phyloP scores from a whole-genome alignment of 1,284 basidiomycete genomes.

The Austroboletus olivaceoglutinosus region DNA sequence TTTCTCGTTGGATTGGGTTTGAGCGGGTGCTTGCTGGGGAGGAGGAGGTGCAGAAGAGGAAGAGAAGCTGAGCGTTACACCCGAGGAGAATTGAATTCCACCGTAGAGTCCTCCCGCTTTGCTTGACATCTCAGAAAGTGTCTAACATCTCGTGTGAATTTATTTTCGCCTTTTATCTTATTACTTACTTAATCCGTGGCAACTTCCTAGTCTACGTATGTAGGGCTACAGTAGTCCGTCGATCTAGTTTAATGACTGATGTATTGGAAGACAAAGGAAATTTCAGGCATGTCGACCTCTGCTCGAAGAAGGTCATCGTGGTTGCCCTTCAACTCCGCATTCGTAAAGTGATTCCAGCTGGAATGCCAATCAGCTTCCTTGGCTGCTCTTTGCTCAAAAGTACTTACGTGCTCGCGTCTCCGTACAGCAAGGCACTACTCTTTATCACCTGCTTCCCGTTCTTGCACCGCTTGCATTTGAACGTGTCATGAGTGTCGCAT shows the following conservation, averaged over 20 bases:
- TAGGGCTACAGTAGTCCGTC: background rate
- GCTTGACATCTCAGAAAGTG: slow-evolving; percentile 56
- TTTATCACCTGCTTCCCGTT: slow-evolving; percentile 85
- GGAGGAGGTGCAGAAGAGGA: slow-evolving; percentile 24
- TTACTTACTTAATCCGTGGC: background rate
- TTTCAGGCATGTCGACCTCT: slow-evolving; percentile 80
- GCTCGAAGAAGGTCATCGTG: slow-evolving; percentile 95
- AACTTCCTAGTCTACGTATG: background rate
- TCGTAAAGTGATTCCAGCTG: slow-evolving; percentile 98
- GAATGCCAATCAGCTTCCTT: slow-evolving; percentile 31
- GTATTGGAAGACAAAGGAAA: slow-evolving; percentile 92
- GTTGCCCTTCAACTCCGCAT: slow-evolving; percentile 82
- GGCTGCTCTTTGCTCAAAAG: background rate
- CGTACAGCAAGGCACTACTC: slow-evolving; percentile 86
- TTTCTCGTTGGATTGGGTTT: slow-evolving; percentile 14
- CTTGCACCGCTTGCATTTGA: slow-evolving; percentile 96
- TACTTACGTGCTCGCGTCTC: slow-evolving; percentile 95
- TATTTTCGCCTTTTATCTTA: background rate
- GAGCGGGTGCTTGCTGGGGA: slow-evolving; percentile 7
- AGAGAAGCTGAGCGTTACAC: slow-evolving; percentile 43
- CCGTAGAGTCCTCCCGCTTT: slow-evolving; percentile 78
- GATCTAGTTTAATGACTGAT: slow-evolving; percentile 68
- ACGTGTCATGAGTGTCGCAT: slow-evolving; percentile 96
- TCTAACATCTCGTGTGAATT: slow-evolving; percentile 19
- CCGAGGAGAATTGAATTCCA: slow-evolving; percentile 74